phyloP scores from a whole-genome alignment of 225 moss, liverwort and hornwort species.

The Neckera pumila region DNA sequence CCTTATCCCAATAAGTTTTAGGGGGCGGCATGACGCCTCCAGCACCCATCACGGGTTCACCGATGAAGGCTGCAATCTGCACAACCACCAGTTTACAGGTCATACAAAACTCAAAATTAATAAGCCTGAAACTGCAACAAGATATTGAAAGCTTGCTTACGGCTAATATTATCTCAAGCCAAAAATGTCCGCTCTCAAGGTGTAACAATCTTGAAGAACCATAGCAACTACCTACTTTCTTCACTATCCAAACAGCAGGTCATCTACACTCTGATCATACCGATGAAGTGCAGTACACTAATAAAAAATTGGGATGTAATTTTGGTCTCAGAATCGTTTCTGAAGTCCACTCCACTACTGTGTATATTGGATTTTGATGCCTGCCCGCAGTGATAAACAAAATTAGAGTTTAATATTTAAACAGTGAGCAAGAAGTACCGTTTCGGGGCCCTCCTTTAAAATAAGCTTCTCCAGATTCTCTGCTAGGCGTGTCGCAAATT shows the following conservation, averaged over 20 bases:
- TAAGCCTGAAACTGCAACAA: not conserved
- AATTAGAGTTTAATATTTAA: not conserved
- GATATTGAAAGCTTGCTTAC: not conserved
- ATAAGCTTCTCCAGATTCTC: constrained; percentile 93
- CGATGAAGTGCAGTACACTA: not conserved
- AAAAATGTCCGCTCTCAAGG: not conserved
- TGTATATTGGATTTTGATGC: not conserved
- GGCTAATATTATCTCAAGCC: not conserved
- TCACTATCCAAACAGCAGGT: not conserved
- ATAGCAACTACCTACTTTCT: not conserved
- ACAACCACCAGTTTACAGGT: not conserved
- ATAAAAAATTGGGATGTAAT: not conserved
- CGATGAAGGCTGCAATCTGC: constrained; percentile 97
- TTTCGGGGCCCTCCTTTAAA: constrained; percentile 84
- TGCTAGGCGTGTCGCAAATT: constrained; percentile 81
- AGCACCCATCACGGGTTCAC: constrained; percentile 92
- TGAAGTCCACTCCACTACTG: not conserved
- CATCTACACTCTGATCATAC: not conserved
- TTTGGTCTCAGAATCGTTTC: not conserved
- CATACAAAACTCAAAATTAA: not conserved
- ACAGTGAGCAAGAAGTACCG: constrained; percentile 19
- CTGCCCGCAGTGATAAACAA: not conserved
- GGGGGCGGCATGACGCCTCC: constrained; percentile 99
- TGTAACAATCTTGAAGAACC: not conserved
- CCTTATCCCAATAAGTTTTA: constrained; percentile 89